phyloP scores from a whole-genome alignment of 805 yeast genomes.

The Barnettozyma populi region DNA sequence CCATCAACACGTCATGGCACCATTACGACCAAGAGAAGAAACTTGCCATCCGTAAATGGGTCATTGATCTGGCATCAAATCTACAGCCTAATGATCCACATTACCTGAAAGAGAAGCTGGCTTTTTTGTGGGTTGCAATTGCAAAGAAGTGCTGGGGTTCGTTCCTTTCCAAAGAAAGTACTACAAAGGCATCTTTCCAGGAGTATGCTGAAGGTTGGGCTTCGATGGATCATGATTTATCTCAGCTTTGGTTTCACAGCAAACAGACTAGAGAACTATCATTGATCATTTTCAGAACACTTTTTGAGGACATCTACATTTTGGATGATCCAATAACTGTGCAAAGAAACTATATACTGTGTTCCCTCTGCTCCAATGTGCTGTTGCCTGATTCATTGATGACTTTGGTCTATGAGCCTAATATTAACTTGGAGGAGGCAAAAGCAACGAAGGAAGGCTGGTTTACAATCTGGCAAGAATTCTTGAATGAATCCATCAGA shows the following conservation, averaged over 20 bases:
- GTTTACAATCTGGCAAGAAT: constrained; percentile 71
- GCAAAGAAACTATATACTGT: constrained; percentile 67
- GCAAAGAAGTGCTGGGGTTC: constrained; percentile 92
- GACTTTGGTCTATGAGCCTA: constrained; percentile 57
- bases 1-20: constrained; percentile 52
- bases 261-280: constrained; percentile 68
- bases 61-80: constrained; percentile 66
- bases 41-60: constrained; percentile 75
- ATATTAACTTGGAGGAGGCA: constrained; percentile 56
- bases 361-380: constrained; percentile 79
- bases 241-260: constrained; percentile 66
- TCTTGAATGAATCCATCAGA: constrained; percentile 40
- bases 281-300: constrained; percentile 70
- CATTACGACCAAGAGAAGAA: constrained; percentile 54
- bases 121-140: constrained; percentile 84
- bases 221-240: constrained; percentile 76
- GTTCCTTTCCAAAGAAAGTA: constrained; percentile 37
- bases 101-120: constrained; percentile 82
- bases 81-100: constrained; percentile 72
- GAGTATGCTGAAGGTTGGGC: constrained; percentile 70
- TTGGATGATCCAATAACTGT: constrained; percentile 89
- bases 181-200: constrained; percentile 35
- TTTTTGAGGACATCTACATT: constrained; percentile 89
- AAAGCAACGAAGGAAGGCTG: constrained; percentile 78
- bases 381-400: constrained; percentile 67